phyloP scores from a whole-genome alignment of 164 flowering plant genomes.

The Stephania cephalantha region DNA sequence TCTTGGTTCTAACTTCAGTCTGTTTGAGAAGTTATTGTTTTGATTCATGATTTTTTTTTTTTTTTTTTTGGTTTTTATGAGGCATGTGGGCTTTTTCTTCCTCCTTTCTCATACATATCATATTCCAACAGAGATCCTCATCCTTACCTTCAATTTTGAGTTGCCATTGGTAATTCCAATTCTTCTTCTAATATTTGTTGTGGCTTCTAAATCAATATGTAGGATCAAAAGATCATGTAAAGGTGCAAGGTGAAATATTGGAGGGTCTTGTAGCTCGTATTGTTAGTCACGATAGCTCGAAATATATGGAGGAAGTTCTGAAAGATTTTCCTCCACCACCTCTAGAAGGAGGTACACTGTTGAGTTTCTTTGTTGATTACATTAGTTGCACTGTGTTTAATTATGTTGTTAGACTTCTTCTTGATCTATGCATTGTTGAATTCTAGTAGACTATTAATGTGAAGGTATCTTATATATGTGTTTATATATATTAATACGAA shows the following conservation, averaged over 20 bases:
- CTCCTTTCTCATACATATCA: neutral
- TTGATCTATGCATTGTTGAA: too few relatives aligned
- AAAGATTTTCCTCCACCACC: slow-evolving; percentile 53
- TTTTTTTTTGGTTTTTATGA: neutral
- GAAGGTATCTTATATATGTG: too few relatives aligned
- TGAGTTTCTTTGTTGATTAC: neutral
- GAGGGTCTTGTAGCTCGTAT: slow-evolving; percentile 98
- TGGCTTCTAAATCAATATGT: slow-evolving; percentile 17
- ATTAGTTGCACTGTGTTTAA: neutral
- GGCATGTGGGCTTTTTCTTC: neutral
- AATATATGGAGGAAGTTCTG: slow-evolving; percentile 68
- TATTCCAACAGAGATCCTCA: neutral
- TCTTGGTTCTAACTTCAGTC: neutral
- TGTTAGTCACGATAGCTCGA: slow-evolving; percentile 71
- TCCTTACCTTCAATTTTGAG: neutral
- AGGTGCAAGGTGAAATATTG: slow-evolving; percentile 90
- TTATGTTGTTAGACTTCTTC: neutral
- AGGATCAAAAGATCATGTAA: slow-evolving; percentile 85
- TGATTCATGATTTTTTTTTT: neutral
- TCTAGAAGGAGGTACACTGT: slow-evolving; percentile 50
- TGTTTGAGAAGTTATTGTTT: neutral
- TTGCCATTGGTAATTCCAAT: neutral
- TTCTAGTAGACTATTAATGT: too few relatives aligned
- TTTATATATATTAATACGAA: too few relatives aligned
- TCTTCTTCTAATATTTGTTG: neutral